phyloP scores from a whole-genome alignment of 805 yeast genomes.

The Metschnikowia continentalis region DNA sequence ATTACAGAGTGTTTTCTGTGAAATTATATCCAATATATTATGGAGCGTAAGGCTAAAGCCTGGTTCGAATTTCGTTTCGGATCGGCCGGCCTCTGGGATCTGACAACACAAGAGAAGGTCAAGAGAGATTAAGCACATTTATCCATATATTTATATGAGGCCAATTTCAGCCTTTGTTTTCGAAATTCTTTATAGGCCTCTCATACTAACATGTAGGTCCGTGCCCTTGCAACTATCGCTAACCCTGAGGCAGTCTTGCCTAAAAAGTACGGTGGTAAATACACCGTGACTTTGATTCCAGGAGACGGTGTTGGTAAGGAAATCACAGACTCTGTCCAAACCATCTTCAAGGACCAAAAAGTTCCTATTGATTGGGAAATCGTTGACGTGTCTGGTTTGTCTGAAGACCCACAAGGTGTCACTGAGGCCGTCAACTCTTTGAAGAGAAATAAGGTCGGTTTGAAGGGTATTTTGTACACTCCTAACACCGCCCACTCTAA shows the following conservation, averaged over 20 bases:
- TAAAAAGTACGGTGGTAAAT: conserved; percentile 91
- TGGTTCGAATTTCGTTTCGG: neutral
- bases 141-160: too few relatives aligned
- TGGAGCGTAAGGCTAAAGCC: neutral
- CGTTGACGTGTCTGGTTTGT: conserved; percentile 37
- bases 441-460: conserved; percentile 94
- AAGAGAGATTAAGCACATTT: too few relatives aligned
- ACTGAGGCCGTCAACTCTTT: conserved; percentile 84
- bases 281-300: conserved; percentile 90
- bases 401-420: conserved; percentile 50
- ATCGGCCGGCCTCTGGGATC: neutral
- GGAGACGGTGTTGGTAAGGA: conserved; percentile 99
- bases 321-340: conserved; percentile 88
- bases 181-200: too few relatives aligned
- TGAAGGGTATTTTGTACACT: conserved; percentile 93
- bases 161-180: too few relatives aligned
- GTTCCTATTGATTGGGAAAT: conserved; percentile 93
- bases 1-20: neutral
- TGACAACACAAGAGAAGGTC: neutral
- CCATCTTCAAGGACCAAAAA: conserved; percentile 79
- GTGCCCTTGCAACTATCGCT: conserved; percentile 53
- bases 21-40: neutral
- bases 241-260: conserved; percentile 66
- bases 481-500: conserved; percentile 74
- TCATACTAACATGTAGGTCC: conserved; percentile 33